Conservation (phyloP, 495 filamentous ascomycete genomes). For the Staphylotrichum longicolle region DNA sequence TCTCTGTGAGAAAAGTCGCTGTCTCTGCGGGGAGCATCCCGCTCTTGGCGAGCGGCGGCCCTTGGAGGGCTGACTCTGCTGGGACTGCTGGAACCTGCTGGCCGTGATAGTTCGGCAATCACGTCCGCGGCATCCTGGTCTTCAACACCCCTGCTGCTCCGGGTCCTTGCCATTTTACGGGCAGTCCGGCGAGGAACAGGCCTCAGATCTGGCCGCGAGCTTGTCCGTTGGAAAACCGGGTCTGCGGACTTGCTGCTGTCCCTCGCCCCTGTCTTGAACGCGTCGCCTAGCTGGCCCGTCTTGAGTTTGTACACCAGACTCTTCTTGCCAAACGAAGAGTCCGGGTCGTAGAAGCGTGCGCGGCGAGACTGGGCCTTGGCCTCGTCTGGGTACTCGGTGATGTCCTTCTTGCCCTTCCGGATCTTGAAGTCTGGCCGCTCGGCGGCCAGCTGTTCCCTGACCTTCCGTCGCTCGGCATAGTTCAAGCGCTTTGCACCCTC, state of each 20-base stretch:
- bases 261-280: constrained; percentile 17
- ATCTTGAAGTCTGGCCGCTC: constrained; percentile 37
- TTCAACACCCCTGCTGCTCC: not conserved
- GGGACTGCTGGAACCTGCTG: not conserved
- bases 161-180: not conserved
- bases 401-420: constrained; percentile 47
- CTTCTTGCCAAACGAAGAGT: constrained; percentile 43
- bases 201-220: not conserved
- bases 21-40: not conserved
- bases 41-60: not conserved
- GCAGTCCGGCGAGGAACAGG: not conserved
- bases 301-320: constrained; percentile 47
- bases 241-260: not conserved
- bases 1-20: not conserved
- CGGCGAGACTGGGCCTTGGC: constrained; percentile 36
- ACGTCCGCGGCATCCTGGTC: constrained; percentile 1
- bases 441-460: constrained; percentile 21
- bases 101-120: constrained; percentile 9
- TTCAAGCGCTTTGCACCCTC: constrained; percentile 23
- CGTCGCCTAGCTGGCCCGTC: constrained; percentile 27
- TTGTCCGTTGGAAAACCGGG: constrained; percentile 14
- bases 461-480: constrained; percentile 30
- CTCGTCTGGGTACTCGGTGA: constrained; percentile 36
- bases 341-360: constrained; percentile 45
- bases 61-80: not conserved